Base-by-base conservation (phyloP, 2,329 filamentous ascomycete species). In the Gliomastix tumulicola region DNA sequence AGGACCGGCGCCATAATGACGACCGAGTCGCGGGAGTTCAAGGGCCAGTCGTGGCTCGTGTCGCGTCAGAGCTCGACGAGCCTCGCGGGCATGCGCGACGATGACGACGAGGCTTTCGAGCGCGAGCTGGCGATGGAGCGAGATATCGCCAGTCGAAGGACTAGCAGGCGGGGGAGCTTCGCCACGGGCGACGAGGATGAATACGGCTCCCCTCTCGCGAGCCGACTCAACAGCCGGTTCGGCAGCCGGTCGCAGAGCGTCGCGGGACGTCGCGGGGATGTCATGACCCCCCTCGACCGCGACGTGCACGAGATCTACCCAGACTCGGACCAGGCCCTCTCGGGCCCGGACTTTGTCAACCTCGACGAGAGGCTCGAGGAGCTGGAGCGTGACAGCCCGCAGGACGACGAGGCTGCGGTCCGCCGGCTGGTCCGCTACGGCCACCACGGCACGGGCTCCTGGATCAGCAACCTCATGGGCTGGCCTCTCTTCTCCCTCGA, bases 41-140 rank as follows among this genome's bases (percentile, higher is more conserved):
- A 84, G 56, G 81, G 81, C 12, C 79, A 84, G 55, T 62, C 72
- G 12, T 85, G 81, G 81, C 69, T 85, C 16, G 64, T 75, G n/a
- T 76, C 77, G 18, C 68, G 77, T 32, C 75, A 73, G 37, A 81
- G 76, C 51, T 81, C 78, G 3, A 83, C 77, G 8, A 80, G 72
- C 49, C 64, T 83, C 15, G 60, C 68, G 1, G 73, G 66, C 18
- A 56, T 69, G 50, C 62, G 59, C 7, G 68, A 74, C 22, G 62
- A 63, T 4, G 73, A 75, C 9, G 67, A 74, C 21, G 69, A 71
- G 41, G 67, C 62, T 10, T 65, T 72, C 40, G 69, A 76, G 47
- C 58, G 62, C 32, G 68, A 75, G 50, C 55, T 74, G 17, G 67
- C 64, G 11, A 63, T 66, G 27, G 70, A 77, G 49, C 64, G 64